Conservation (phyloP, 148 eudicot species). For the Diospyros lotus region DNA sequence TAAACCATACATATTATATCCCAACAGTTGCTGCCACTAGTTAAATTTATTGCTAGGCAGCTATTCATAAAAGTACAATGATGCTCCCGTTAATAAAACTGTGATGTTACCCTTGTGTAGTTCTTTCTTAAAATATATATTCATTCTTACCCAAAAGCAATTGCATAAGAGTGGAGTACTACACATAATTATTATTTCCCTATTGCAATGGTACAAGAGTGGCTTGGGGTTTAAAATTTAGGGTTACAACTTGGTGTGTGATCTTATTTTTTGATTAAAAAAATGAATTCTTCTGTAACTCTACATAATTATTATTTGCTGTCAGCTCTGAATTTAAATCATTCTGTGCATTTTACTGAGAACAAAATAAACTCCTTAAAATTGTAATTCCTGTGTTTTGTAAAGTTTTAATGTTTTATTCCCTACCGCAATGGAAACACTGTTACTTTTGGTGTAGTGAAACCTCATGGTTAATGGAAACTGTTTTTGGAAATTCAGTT, state of each 20-base stretch:
- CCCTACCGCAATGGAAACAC: too few relatives aligned
- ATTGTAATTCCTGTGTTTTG: background rate
- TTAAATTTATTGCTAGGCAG: background rate
- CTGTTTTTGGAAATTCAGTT: background rate
- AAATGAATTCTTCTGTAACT: background rate
- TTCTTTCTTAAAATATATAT: background rate
- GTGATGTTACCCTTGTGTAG: background rate
- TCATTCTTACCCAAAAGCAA: too few relatives aligned
- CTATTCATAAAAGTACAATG: background rate
- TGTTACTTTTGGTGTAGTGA: background rate
- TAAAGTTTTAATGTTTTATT: background rate
- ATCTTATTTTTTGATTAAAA: background rate
- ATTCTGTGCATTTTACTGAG: background rate
- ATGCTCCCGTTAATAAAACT: background rate
- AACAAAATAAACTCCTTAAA: background rate
- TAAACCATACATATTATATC: background rate
- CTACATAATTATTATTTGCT: conserved; percentile 1
- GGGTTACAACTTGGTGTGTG: conserved; percentile 3
- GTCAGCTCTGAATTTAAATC: background rate
- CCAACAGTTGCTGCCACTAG: background rate
- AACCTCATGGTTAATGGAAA: background rate
- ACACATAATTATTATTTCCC: too few relatives aligned
- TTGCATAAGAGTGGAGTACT: too few relatives aligned
- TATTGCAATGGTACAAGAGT: background rate
- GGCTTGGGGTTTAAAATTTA: background rate